Evolutionary conservation across 2,329 filamentous ascomycete species (phyloP).

Genomic region (Ophiostoma fasciatum): DNA sequence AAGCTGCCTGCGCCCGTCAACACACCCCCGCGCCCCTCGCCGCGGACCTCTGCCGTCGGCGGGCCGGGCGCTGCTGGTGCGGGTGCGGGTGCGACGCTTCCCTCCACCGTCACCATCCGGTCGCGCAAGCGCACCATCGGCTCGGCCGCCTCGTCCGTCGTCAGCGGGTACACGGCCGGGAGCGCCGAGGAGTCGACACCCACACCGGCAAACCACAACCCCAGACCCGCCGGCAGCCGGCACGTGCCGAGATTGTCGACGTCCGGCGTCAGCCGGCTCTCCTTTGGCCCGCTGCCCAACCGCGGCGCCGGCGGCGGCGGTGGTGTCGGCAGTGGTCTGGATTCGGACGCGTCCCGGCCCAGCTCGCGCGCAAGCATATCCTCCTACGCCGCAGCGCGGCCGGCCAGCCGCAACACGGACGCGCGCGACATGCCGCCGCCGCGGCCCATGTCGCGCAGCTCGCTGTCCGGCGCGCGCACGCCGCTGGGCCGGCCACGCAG

Average conservation of each 20-base stretch:
- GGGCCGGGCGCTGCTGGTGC: slow-evolving; percentile 18
- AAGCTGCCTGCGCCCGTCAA: slow-evolving; percentile 71
- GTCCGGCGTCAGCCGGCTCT: slow-evolving; percentile 47
- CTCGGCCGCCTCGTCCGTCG: slow-evolving; percentile 32
- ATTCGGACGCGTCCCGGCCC: slow-evolving; percentile 43
- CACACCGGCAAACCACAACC: slow-evolving; percentile 25
- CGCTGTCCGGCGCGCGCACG: slow-evolving; percentile 44
- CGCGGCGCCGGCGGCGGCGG: slow-evolving; percentile 34
- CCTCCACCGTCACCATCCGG: slow-evolving; percentile 47
- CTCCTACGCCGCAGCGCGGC: slow-evolving; percentile 33
- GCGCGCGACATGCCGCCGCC: slow-evolving; percentile 31
- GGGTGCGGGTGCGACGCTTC: no score
- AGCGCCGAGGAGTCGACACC: slow-evolving; percentile 35
- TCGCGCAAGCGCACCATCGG: slow-evolving; percentile 54
- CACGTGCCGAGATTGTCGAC: slow-evolving; percentile 45
- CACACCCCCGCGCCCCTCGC: slow-evolving; percentile 71
- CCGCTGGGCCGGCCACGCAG: slow-evolving; percentile 56
- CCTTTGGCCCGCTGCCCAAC: slow-evolving; percentile 46
- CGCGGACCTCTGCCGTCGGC: slow-evolving; percentile 36
- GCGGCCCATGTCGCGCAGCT: slow-evolving; percentile 51
- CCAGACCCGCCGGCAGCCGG: slow-evolving; percentile 15
- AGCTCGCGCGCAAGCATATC: slow-evolving; percentile 56
- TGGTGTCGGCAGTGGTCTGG: slow-evolving; percentile 21
- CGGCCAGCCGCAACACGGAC: slow-evolving; percentile 32
- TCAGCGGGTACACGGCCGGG: slow-evolving; percentile 16